Evolutionary conservation across 2,329 filamentous ascomycete species (phyloP).

Genomic region (Phoma sp.): DNA sequence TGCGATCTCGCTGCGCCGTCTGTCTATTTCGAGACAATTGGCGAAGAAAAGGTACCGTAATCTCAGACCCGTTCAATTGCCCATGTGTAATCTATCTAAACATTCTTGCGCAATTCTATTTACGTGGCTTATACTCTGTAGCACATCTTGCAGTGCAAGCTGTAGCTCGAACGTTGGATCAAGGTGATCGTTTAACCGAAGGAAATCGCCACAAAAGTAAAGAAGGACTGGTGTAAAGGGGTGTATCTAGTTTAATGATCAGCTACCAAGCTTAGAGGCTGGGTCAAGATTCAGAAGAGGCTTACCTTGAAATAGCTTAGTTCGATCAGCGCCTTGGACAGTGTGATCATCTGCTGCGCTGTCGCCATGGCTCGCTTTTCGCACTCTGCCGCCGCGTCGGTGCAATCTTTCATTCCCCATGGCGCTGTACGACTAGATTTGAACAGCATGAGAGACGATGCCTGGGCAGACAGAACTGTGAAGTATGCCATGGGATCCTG

Average conservation of each 20-base stretch:
- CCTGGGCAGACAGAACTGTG: conserved; percentile 3
- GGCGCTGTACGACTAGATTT: conserved; percentile 6
- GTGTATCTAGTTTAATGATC: background rate
- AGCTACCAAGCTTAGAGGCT: background rate
- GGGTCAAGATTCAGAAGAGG: background rate
- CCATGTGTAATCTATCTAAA: conserved; percentile 4
- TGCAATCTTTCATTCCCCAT: conserved; percentile 2
- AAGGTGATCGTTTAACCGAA: background rate
- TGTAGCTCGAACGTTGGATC: conserved; percentile 6
- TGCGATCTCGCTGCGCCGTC: too few relatives aligned
- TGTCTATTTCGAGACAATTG: too few relatives aligned
- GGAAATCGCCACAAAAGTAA: conserved; percentile 3
- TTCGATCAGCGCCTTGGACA: conserved; percentile 5
- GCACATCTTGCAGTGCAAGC: conserved; percentile 1
- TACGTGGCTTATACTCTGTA: background rate
- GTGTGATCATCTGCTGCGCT: conserved; percentile 5
- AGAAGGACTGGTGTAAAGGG: conserved; percentile 8
- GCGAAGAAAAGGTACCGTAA: too few relatives aligned
- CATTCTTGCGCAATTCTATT: conserved; percentile 6
- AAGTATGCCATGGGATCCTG: conserved; percentile 7
- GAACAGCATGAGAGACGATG: background rate
- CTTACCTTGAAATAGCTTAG: conserved; percentile 11
- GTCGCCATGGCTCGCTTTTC: conserved; percentile 3
- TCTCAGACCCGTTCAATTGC: too few relatives aligned
- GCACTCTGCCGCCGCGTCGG: background rate